Percentiles rank a stretch among this genome's conserved stretches.
These are phyloP conservation scores for Ajuga chamaepitys DNA, from an alignment of 257 asterid species.

Conservation along the genomic window DNA sequence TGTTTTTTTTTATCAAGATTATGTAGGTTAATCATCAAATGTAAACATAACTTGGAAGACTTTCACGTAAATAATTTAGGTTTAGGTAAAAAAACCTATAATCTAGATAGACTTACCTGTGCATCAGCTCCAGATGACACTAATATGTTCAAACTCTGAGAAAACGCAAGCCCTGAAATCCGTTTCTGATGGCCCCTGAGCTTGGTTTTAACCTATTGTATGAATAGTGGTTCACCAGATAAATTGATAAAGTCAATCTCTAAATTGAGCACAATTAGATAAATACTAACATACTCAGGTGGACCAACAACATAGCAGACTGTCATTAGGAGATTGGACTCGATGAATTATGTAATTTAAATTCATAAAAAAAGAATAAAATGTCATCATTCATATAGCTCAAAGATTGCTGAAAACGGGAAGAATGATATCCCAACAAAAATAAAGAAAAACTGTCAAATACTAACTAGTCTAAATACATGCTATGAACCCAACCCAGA, in stretches of 20 bases:
- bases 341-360: not conserved
- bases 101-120: conserved; percentile 50
- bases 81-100: not conserved
- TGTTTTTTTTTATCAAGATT: not conserved
- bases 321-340: not conserved
- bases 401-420: not conserved
- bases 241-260: not conserved
- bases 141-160: conserved; percentile 77
- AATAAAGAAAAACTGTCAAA: not conserved
- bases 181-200: conserved; percentile 96
- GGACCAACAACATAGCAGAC: too few relatives aligned
- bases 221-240: not conserved
- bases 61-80: not conserved
- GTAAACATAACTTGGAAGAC: not conserved
- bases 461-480: too few relatives aligned
- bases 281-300: not conserved
- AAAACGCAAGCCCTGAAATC: conserved; percentile 94
- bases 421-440: not conserved
- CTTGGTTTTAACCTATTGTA: conserved; percentile 72
- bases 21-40: not conserved
- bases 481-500: too few relatives aligned
- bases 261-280: not conserved
- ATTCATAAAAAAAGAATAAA: not conserved
- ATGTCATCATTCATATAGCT: not conserved
- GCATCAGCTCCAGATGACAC: conserved; percentile 99